phyloP scores from a whole-genome alignment of 305 asterid species.

The Coffea humblotiana region DNA sequence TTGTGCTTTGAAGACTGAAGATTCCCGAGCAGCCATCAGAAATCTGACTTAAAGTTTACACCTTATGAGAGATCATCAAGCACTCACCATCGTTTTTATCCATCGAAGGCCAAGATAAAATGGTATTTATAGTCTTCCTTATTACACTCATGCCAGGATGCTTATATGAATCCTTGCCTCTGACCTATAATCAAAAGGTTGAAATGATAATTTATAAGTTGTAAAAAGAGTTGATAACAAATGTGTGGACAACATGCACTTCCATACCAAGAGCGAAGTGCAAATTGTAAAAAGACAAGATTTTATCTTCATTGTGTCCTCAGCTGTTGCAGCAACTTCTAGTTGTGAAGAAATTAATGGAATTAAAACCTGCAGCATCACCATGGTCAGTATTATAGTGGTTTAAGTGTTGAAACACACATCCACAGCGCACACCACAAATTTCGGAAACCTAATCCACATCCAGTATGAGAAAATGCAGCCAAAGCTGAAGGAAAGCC shows the following conservation, averaged over 20 bases:
- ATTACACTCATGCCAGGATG: conserved; percentile 55
- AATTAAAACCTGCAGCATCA: conserved; percentile 68
- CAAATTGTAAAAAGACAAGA: conserved; percentile 77
- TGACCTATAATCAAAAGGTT: conserved; percentile 46
- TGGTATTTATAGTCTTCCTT: conserved; percentile 45
- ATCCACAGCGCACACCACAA: not conserved
- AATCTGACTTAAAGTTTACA: conserved; percentile 19
- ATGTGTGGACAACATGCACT: not conserved
- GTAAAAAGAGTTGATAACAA: not conserved
- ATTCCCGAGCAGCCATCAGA: conserved; percentile 16
- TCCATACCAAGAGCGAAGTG: conserved; percentile 73
- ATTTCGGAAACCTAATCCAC: not conserved
- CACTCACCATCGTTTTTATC: conserved; percentile 69
- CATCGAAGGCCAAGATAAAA: conserved; percentile 63
- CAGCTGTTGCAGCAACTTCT: conserved; percentile 52
- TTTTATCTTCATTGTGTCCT: conserved; percentile 62
- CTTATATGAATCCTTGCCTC: conserved; percentile 49
- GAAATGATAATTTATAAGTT: not conserved
- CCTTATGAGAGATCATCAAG: conserved; percentile 10
- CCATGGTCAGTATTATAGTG: conserved; percentile 18
- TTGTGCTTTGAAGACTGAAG: conserved; percentile 80
- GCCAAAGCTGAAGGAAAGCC: not conserved
- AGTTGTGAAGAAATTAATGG: conserved; percentile 61
- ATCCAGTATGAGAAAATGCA: not conserved
- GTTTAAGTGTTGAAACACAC: not conserved